Percentiles rank a stretch among this genome's conserved stretches.
phyloP scores from a whole-genome alignment of 1,284 basidiomycete genomes.

The Sporisorium exsertum region DNA sequence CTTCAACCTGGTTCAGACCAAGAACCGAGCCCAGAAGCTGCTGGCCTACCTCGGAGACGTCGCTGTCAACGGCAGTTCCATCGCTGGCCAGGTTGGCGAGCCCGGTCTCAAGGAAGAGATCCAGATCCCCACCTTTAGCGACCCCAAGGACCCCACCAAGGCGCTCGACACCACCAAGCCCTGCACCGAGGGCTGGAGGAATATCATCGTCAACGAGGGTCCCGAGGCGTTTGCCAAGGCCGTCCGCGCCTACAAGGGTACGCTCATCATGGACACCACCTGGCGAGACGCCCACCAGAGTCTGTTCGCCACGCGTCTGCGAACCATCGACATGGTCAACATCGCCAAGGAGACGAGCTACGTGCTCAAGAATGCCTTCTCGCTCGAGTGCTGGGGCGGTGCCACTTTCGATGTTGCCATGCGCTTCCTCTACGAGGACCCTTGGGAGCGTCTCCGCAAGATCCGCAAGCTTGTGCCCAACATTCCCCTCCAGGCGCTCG shows the following conservation, averaged over 20 bases:
- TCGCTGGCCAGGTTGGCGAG: conserved; percentile 92
- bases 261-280: conserved; percentile 79
- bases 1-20: conserved; percentile 96
- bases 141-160: conserved; percentile 79
- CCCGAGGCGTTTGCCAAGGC: conserved; percentile 99
- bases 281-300: conserved; percentile 99
- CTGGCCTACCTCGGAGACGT: conserved; percentile 97
- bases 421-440: conserved; percentile 99
- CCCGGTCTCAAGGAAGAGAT: conserved; percentile 94
- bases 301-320: conserved; percentile 92
- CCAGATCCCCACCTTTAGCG: conserved; percentile 82
- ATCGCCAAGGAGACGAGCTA: conserved; percentile 93
- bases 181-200: conserved; percentile 93
- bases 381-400: conserved; percentile 99
- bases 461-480: conserved; percentile 97
- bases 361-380: conserved; percentile 94
- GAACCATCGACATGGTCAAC: conserved; percentile 97
- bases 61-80: conserved; percentile 96
- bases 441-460: conserved; percentile 96
- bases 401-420: conserved; percentile 99
- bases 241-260: conserved; percentile 93
- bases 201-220: conserved; percentile 97
- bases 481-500: conserved; percentile 97
- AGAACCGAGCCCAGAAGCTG: conserved; percentile 98
- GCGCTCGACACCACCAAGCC: conserved; percentile 84